Evolutionary conservation across 371 early-diverging fungal genomes (phyloP).

Genomic region (Mortierella sp.): DNA sequence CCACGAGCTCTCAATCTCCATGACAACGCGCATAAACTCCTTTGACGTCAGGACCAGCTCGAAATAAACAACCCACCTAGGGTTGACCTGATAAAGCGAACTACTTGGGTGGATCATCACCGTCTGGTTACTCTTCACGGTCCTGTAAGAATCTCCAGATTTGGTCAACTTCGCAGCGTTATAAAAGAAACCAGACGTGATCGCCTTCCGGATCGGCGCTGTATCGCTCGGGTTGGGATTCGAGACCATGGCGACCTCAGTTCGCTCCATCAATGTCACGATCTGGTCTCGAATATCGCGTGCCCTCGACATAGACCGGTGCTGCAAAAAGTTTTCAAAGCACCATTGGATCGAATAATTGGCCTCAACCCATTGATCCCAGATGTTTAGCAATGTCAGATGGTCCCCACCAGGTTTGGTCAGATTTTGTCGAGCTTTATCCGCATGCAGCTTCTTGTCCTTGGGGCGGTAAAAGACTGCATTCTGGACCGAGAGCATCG

Average conservation of each 20-base stretch:
- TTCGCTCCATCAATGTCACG: conserved; percentile 91
- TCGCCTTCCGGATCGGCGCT: conserved; percentile 85
- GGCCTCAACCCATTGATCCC: conserved; percentile 96
- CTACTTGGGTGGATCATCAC: conserved; percentile 96
- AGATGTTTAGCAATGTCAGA: conserved; percentile 89
- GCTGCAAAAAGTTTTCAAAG: conserved; percentile 95
- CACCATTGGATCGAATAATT: conserved; percentile 96
- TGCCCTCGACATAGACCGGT: conserved; percentile 90
- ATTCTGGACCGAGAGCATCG: conserved; percentile 94
- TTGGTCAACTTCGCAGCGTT: conserved; percentile 87
- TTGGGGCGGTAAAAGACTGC: conserved; percentile 94
- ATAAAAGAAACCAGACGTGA: conserved; percentile 96
- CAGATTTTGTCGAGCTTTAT: conserved; percentile 91
- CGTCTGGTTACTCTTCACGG: conserved; percentile 91
- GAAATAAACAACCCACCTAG: conserved; percentile 90
- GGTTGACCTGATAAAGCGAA: conserved; percentile 76
- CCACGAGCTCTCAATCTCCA: conserved; percentile 95
- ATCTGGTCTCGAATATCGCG: conserved; percentile 96
- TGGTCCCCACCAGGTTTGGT: conserved; percentile 93
- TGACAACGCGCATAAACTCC: conserved; percentile 95
- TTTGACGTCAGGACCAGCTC: conserved; percentile 94
- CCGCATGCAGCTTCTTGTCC: conserved; percentile 93
- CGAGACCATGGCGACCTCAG: conserved; percentile 85
- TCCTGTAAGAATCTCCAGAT: conserved; percentile 91
- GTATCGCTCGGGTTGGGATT: conserved; percentile 84